Conservation (phyloP, 768 basidiomycete genomes). For the Boletus fagicola region DNA sequence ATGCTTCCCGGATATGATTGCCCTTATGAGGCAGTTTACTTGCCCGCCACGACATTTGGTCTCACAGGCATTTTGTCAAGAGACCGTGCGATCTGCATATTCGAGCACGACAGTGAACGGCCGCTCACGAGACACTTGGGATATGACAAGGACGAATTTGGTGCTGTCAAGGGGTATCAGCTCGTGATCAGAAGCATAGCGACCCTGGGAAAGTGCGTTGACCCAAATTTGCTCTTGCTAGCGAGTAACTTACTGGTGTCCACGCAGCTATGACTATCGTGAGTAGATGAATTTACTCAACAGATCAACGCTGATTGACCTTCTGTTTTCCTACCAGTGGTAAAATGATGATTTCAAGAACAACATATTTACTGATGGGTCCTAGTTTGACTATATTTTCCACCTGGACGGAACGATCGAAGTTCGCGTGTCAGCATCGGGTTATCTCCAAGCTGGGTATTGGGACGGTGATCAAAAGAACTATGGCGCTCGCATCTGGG, state of each 20-base stretch:
- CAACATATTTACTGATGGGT: conserved; percentile 4
- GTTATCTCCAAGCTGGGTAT: conserved; percentile 65
- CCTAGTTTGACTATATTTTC: conserved; percentile 64
- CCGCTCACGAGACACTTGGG: conserved; percentile 61
- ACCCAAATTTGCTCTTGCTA: background rate
- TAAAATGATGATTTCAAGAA: conserved; percentile 12
- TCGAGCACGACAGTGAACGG: conserved; percentile 57
- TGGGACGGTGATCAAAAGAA: conserved; percentile 49
- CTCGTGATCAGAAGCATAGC: conserved; percentile 54
- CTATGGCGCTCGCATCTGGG: conserved; percentile 56
- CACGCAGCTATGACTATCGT: conserved; percentile 57
- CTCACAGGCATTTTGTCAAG: conserved; percentile 42
- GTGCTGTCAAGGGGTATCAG: conserved; percentile 59
- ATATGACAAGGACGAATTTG: conserved; percentile 52
- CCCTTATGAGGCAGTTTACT: conserved; percentile 56
- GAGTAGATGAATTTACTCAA: conserved; percentile 21
- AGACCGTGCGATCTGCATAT: conserved; percentile 60
- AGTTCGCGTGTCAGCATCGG: conserved; percentile 64
- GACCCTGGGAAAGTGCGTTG: conserved; percentile 62
- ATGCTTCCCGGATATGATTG: conserved; percentile 69
- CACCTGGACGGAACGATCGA: conserved; percentile 66
- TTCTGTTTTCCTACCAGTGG: conserved; percentile 26
- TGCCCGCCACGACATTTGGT: conserved; percentile 58
- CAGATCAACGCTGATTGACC: background rate
- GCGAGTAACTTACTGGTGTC: background rate